Evolutionary conservation across 192 early-diverging fungal species (phyloP).

Genomic region (Dissophora ornata): DNA sequence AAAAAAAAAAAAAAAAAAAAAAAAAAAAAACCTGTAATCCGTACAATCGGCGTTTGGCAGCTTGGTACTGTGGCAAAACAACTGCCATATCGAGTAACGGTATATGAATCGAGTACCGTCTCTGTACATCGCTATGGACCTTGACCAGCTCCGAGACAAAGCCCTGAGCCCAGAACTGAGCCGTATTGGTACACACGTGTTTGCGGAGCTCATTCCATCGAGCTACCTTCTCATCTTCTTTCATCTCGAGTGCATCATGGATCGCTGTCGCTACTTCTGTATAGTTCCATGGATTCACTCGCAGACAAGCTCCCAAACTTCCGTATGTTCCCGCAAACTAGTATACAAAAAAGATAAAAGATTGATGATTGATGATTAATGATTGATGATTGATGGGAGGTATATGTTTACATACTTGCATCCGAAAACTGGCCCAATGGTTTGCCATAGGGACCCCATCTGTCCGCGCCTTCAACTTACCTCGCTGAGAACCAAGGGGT

Average conservation of each 20-base stretch:
- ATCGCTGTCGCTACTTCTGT: conserved; percentile 88
- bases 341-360: too few relatives aligned
- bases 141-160: conserved; percentile 68
- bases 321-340: conserved; percentile 96
- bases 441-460: too few relatives aligned
- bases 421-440: too few relatives aligned
- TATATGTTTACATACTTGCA: neutral
- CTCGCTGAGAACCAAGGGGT: conserved; percentile 92
- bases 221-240: conserved; percentile 74
- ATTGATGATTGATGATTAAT: too few relatives aligned
- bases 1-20: too few relatives aligned
- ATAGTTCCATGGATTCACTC: conserved; percentile 98
- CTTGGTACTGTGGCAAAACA: conserved; percentile 37
- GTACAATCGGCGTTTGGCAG: conserved; percentile 59
- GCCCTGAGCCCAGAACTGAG: conserved; percentile 73
- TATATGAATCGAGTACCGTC: conserved; percentile 62
- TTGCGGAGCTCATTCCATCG: conserved; percentile 81
- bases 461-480: too few relatives aligned
- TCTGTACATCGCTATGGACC: conserved; percentile 59
- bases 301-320: conserved; percentile 81
- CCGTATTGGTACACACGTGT: conserved; percentile 74
- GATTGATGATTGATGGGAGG: neutral
- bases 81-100: conserved; percentile 52
- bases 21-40: too few relatives aligned
- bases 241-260: conserved; percentile 87